Base-by-base conservation (phyloP, 2,329 filamentous ascomycete species). In the Colletotrichum tabaci region DNA sequence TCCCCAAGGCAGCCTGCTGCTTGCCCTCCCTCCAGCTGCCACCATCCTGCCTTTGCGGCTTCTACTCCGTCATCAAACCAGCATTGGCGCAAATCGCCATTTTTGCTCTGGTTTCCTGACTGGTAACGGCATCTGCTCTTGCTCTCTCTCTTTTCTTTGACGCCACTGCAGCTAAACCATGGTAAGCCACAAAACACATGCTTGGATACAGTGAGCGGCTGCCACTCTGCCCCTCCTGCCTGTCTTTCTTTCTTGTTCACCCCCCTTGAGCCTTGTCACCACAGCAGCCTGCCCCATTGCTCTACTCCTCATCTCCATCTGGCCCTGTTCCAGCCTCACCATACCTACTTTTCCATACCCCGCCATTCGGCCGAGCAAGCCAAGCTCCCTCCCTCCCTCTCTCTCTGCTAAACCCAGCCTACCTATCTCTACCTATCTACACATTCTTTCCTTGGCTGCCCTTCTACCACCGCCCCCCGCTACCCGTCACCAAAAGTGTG, bases 1-100 rank as follows among this genome's bases (percentile, higher is more conserved):
- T 52, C 56, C 50, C 38, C 21, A 65, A 71, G 66, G 46, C 61
- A 71, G 66, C 66, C 69, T 71, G 56, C 61, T 53, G 60, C 57
- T 52, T 13, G 56, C n/a, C 52, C 47, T 60, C 53, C 55, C 56
- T 50, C 66, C 49, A 46, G 4, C 61, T 57, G 61, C 61, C 38
- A 49, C 70, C 47, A 9, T 55, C 61, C 61, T 71, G 70, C 70
- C 70, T 70, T 23, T 56, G 60, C 49, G 66, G 70, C 67, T 60
- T 44, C 61, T 40, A 57, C 61, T 53, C 57, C 67, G 70, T 72
- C 66, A 70, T 72, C 70, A 56, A 66, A 57, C 38, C 70, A 66
- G 70, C 66, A 60, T 49, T 66, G 70, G 67, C 70, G 67, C 70
- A 50, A 65, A 66, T 66, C 56, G 66, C 61, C 57, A n/a, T 55